Percentiles rank a stretch among this genome's conserved stretches.
phyloP scores from a whole-genome alignment of 179 eudicot species.

The Beta lomatogona region DNA sequence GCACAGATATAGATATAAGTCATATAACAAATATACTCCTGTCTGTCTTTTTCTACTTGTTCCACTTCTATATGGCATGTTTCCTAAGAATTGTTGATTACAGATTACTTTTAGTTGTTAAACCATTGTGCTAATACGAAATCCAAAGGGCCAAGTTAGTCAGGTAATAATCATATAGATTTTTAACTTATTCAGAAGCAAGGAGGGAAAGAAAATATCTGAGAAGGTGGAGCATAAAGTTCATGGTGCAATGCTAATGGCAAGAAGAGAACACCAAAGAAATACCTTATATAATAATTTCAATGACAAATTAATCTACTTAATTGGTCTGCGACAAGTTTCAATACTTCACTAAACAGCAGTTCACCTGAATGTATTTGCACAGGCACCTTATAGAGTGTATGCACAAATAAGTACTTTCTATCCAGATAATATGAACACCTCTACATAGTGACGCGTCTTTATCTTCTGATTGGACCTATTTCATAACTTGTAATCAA shows the following conservation, averaged over 20 bases:
- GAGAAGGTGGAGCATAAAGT: neutral
- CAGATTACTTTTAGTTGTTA: neutral
- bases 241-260: constrained; percentile 9
- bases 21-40: neutral
- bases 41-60: no score
- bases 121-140: neutral
- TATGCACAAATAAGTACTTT: neutral
- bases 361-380: neutral
- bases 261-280: neutral
- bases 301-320: neutral
- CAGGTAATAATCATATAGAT: no score
- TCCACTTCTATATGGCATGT: no score
- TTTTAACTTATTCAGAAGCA: no score
- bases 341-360: neutral
- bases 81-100: no score
- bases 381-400: neutral
- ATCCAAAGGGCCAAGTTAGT: no score
- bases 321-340: neutral
- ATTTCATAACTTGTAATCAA: no score
- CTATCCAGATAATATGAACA: no score
- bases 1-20: neutral
- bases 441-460: neutral
- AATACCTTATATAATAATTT: neutral
- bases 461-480: neutral
- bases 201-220: neutral